These are phyloP conservation scores for Alternaria metachromatica DNA, from an alignment of 2,329 filamentous ascomycete genomes.

Conservation along the genomic window DNA sequence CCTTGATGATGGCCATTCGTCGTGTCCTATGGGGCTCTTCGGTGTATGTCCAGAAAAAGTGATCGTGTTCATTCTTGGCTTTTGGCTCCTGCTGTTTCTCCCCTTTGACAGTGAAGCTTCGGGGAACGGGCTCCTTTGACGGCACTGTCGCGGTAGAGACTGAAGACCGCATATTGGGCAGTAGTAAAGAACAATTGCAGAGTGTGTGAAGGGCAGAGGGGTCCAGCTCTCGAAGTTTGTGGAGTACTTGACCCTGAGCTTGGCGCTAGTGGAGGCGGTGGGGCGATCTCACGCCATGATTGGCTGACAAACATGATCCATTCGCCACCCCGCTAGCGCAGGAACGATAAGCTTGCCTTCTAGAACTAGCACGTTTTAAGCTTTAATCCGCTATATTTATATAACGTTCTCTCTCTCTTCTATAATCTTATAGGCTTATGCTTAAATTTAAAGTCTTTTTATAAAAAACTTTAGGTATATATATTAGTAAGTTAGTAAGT, in stretches of 20 bases:
- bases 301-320: conserved; percentile 6
- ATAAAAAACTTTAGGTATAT: too few relatives aligned
- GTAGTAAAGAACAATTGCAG: conserved; percentile 8
- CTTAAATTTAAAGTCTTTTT: too few relatives aligned
- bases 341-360: conserved; percentile 1
- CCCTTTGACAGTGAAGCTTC: conserved; percentile 31
- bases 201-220: conserved; percentile 4
- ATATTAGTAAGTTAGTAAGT: too few relatives aligned
- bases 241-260: conserved; percentile 15
- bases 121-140: conserved; percentile 29
- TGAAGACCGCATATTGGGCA: conserved; percentile 44
- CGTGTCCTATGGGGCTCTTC: conserved; percentile 95
- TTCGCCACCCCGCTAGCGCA: conserved; percentile 13
- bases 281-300: conserved; percentile 8
- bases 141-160: conserved; percentile 44
- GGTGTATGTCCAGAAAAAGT: conserved; percentile 99
- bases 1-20: conserved; percentile 94
- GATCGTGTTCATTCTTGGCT: conserved; percentile 51
- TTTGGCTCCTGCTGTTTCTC: conserved; percentile 21
- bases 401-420: too few relatives aligned
- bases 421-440: too few relatives aligned
- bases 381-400: too few relatives aligned
- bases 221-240: conserved; percentile 8
- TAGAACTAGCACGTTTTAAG: background rate
- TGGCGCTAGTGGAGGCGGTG: conserved; percentile 12